Base-by-base conservation (phyloP, 495 filamentous ascomycete genomes). In the Penicillium nucicola region DNA sequence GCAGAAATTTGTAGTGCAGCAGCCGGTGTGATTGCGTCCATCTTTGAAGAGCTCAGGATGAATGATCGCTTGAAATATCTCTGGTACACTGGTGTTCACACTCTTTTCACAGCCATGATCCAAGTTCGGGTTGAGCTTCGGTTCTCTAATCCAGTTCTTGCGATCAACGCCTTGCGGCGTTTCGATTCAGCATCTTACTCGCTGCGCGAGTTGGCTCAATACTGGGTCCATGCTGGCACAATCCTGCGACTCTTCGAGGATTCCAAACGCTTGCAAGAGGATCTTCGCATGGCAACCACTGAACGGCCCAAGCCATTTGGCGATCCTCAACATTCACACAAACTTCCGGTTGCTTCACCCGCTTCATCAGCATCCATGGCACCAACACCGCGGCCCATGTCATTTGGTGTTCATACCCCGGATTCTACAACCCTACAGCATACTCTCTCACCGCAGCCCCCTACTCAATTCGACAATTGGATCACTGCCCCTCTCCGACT, bases 101-200 rank as follows among this genome's bases (percentile, higher is more conserved):
- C 70, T 1, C 55, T 76, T 13, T 77, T 78, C 49, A 76, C 74
- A 14, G 74, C 74, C 34, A 75, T 78, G 71, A 76, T 78, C 25
- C 72, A 77, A 63, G 70, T 78, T 5, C 67, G 72, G n/a, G 71
- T 74, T 6, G 72, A 78, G 47, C 66, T 77, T 22, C 70, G 71
- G 25, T 75, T 75, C 48, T 75, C 72, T n/a, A 77, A 78, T 38
- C 73, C 75, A 3, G 69, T 77, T 10, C 62, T 75, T 9, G 75
- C 73, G 1, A 77, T 77, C 57, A 77, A 77, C 30, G 74, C 71
- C 35, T 63, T 77, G 25, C 70, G 74, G 23, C 70, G 74, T 9
- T 77, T 77, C 42, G 71, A 77, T 42, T 77, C 74, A 2, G 66
- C 72, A 10, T 70, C 69, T 1, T 71, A 71, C 44, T 75, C 71